A percentile compares a stretch with the other conserved stretches of the same genome.
These are phyloP conservation scores for Pleurozium schreberi DNA, from an alignment of 225 moss, liverwort and hornwort species.

Conservation along the genomic window DNA sequence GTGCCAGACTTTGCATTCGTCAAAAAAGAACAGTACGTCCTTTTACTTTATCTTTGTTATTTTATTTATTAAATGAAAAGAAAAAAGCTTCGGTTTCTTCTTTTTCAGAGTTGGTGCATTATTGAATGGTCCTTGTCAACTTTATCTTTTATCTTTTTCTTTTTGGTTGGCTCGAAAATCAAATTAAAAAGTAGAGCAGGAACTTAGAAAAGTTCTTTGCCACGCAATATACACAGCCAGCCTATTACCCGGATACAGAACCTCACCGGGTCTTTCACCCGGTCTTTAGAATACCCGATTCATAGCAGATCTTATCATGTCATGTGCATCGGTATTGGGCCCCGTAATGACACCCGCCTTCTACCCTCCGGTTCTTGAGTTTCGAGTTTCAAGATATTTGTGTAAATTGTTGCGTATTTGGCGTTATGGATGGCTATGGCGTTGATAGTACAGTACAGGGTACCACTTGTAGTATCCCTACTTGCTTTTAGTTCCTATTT, in stretches of 20 bases:
- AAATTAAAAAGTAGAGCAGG: background rate
- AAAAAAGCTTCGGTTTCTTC: background rate
- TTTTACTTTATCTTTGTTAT: background rate
- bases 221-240: background rate
- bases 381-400: background rate
- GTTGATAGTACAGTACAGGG: background rate
- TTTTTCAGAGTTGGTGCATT: slow-evolving; percentile 19
- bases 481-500: background rate
- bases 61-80: background rate
- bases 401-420: background rate
- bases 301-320: background rate
- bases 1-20: background rate
- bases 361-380: background rate
- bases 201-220: background rate
- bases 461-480: background rate
- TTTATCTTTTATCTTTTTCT: background rate
- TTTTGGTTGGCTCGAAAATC: background rate
- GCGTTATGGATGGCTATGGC: background rate
- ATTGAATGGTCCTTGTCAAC: slow-evolving; percentile 7
- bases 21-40: background rate
- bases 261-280: background rate
- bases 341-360: background rate
- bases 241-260: background rate
- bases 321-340: background rate
- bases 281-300: background rate